Evolutionary conservation across 2,329 filamentous ascomycete species (phyloP).

Genomic region (Cordyceps javanica): DNA sequence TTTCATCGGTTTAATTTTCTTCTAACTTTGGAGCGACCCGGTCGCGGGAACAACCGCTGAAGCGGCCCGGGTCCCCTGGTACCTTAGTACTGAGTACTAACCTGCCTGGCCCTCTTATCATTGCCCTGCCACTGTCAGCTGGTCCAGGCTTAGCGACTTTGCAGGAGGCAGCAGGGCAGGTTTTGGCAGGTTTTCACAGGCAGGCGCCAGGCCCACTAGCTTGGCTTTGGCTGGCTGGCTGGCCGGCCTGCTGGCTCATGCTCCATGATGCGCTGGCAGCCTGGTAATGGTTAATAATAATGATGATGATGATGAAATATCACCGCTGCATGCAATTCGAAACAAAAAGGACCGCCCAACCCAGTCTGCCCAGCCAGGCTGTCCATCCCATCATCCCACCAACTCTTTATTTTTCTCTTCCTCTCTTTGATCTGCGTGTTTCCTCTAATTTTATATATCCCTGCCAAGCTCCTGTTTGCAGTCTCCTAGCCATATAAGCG

Average conservation of each 20-base stretch:
- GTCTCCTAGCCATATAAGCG: neutral
- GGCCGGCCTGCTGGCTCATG: neutral
- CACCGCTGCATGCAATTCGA: neutral
- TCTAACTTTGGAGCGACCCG: neutral
- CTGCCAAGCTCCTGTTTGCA: neutral
- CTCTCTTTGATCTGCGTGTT: neutral
- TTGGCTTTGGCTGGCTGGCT: too few relatives aligned
- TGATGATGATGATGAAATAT: too few relatives aligned
- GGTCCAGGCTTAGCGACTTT: too few relatives aligned
- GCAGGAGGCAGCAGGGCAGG: too few relatives aligned
- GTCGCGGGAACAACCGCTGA: conserved; percentile 13
- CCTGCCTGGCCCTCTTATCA: neutral
- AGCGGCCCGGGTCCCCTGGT: too few relatives aligned
- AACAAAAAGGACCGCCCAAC: neutral
- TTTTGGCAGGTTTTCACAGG: too few relatives aligned
- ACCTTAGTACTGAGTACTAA: too few relatives aligned
- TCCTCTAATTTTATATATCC: neutral
- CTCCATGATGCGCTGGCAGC: conserved; percentile 13
- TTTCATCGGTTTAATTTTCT: too few relatives aligned
- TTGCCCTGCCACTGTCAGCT: conserved; percentile 3
- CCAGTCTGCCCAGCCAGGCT: neutral
- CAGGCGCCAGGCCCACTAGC: too few relatives aligned
- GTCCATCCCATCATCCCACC: neutral
- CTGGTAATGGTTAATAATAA: too few relatives aligned
- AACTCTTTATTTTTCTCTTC: neutral